Evolutionary conservation across 495 filamentous ascomycete species (phyloP).

Genomic region (Elasticomyces elasticus): DNA sequence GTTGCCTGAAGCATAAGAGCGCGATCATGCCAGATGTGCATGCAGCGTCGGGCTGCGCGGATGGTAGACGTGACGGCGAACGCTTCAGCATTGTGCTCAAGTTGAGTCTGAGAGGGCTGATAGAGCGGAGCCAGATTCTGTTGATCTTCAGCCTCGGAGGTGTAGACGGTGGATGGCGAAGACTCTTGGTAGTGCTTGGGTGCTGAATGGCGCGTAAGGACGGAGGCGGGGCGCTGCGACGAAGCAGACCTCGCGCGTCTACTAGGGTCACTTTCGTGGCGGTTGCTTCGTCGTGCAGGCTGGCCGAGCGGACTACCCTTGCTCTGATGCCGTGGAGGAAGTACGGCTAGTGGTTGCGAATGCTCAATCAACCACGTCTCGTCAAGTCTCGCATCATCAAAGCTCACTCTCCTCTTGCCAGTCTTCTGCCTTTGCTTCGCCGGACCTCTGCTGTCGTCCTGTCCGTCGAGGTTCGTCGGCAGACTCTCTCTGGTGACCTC

Average conservation of each 20-base stretch:
- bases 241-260: slow-evolving; percentile 15
- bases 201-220: background rate
- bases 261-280: background rate
- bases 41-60: slow-evolving; percentile 37
- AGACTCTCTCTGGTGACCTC: slow-evolving; percentile 1
- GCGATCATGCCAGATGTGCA: slow-evolving; percentile 44
- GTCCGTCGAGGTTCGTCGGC: background rate
- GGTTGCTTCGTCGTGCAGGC: slow-evolving; percentile 21
- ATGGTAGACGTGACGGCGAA: slow-evolving; percentile 46
- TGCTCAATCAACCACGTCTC: slow-evolving; percentile 26
- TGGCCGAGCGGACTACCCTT: slow-evolving; percentile 2
- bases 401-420: slow-evolving; percentile 23
- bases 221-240: background rate
- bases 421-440: background rate
- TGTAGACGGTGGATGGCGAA: slow-evolving; percentile 11
- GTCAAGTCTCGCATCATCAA: slow-evolving; percentile 30
- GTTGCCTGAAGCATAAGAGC: slow-evolving; percentile 38
- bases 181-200: slow-evolving; percentile 3
- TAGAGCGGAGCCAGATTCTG: slow-evolving; percentile 33
- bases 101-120: slow-evolving; percentile 45
- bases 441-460: background rate
- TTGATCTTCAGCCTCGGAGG: slow-evolving; percentile 1
- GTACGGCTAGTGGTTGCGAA: background rate
- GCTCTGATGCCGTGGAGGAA: background rate
- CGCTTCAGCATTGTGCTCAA: slow-evolving; percentile 49